Percentiles rank a stretch among this genome's conserved stretches.
These are phyloP conservation scores for Chalaropsis thielavioides DNA, from an alignment of 2,329 filamentous ascomycete species.

Conservation along the genomic window DNA sequence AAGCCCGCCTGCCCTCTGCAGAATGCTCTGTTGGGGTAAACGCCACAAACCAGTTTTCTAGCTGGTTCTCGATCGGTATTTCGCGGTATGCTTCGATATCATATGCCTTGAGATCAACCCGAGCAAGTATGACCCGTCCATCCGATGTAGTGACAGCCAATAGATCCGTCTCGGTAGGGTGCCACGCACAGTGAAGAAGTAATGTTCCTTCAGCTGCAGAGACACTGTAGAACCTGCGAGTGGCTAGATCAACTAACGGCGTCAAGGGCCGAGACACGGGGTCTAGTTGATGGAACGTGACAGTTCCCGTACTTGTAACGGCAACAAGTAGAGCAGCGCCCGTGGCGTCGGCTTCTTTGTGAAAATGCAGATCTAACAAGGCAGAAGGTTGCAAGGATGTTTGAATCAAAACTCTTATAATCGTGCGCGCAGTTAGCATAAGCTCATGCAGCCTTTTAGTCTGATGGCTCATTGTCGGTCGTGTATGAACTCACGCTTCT, in stretches of 20 bases:
- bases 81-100: conserved; percentile 25
- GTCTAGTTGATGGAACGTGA: conserved; percentile 48
- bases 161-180: conserved; percentile 39
- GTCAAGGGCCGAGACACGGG: conserved; percentile 24
- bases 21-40: conserved; percentile 32
- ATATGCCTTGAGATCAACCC: conserved; percentile 30
- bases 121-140: conserved; percentile 45
- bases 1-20: conserved; percentile 19
- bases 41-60: conserved; percentile 63
- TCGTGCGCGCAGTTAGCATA: conserved; percentile 8
- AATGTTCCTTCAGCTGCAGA: conserved; percentile 39
- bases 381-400: conserved; percentile 52
- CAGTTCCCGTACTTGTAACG: conserved; percentile 60
- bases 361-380: conserved; percentile 75
- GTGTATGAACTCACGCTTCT: conserved; percentile 10
- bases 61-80: conserved; percentile 34
- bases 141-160: conserved; percentile 60
- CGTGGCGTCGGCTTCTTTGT: conserved; percentile 31
- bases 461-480: background rate
- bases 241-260: conserved; percentile 30
- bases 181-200: conserved; percentile 61
- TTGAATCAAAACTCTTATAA: conserved; percentile 39
- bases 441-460: background rate
- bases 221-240: conserved; percentile 34
- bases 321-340: conserved; percentile 47